Evolutionary conservation across 148 eudicot species (phyloP).

Genomic region (Silene conica): DNA sequence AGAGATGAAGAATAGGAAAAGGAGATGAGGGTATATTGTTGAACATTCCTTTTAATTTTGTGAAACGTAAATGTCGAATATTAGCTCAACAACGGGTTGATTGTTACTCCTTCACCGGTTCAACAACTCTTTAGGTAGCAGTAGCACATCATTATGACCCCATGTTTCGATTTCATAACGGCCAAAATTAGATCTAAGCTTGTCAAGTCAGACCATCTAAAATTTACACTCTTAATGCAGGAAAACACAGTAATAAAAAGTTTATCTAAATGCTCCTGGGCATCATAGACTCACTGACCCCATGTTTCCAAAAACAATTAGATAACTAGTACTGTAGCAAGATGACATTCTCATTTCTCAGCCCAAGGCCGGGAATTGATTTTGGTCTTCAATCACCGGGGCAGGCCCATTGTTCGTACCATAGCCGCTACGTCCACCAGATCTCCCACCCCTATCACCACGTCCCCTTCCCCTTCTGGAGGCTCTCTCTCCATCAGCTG

Average conservation of each 20-base stretch:
- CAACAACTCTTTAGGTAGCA: too few relatives aligned
- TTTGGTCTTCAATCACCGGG: conserved; percentile 43
- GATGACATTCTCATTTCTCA: conserved; percentile 25
- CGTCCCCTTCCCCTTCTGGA: conserved; percentile 48
- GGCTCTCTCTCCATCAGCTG: conserved; percentile 43
- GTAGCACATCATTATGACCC: too few relatives aligned
- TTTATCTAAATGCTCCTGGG: conserved; percentile 19
- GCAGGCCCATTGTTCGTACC: conserved; percentile 27
- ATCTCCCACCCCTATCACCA: conserved; percentile 40
- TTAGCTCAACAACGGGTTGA: too few relatives aligned
- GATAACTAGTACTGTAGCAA: neutral
- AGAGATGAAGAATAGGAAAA: too few relatives aligned
- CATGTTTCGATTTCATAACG: too few relatives aligned
- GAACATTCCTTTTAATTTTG: too few relatives aligned
- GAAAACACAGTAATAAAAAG: conserved; percentile 25
- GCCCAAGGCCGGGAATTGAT: conserved; percentile 48
- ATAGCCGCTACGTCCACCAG: conserved; percentile 38
- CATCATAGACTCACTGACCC: too few relatives aligned
- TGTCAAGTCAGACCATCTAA: conserved; percentile 8
- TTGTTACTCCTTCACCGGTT: too few relatives aligned
- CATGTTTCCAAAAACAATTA: conserved; percentile 25
- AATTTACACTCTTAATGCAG: conserved; percentile 38
- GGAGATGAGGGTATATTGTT: too few relatives aligned
- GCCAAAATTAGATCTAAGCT: neutral
- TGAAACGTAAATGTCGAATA: too few relatives aligned